Base-by-base conservation (phyloP, 78 protist species). In the Dictyostelium intermedium region DNA sequence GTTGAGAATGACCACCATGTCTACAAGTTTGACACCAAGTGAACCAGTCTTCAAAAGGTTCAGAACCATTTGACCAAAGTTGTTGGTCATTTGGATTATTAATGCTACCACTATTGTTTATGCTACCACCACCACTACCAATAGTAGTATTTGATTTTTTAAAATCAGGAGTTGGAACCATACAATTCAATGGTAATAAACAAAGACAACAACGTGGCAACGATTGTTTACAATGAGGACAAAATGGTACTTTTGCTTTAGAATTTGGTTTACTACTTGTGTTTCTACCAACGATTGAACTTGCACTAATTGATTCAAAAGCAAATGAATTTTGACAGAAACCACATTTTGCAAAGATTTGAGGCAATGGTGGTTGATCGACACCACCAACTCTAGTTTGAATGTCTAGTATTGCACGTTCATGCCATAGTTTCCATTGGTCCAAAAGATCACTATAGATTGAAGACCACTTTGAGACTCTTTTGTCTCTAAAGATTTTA, bases 21-120 rank as follows among this genome's bases (percentile, higher is more conserved):
- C 97, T 72, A 81, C 99, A 97, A 8, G 92, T 43, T 85, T 97
- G 98, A 73, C 98, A 97, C 98, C 98, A 97, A 8, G 96, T 91
- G 43, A 95, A 96, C 98, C 98, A 97, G 23, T 66, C 85, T 34
- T 91, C 96, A 23, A 96, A 93, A 13, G 79, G 43, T 43, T 82
- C 94, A 1, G 94, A 69, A 45, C 94, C 94, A 6, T 35, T 70
- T n/a, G 85, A 47, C 96, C 92, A 93, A 63, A 39, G 35, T 3
- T 87, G 82, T n/a, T n/a, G 0, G 56, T 35, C 30, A 6, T 20
- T 6, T 50, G 85, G 39, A 25, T 63, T 63, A 14, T 25, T 66
- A 66, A 25, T 2, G 27, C 35, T 5, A 63, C 35, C 35, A 66
- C 32, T 50, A 25, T 50, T 50, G 1, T 50, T 56, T 14, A 56